Base-by-base conservation (phyloP, 352 stramenopile species). In the Pythium volutum region DNA sequence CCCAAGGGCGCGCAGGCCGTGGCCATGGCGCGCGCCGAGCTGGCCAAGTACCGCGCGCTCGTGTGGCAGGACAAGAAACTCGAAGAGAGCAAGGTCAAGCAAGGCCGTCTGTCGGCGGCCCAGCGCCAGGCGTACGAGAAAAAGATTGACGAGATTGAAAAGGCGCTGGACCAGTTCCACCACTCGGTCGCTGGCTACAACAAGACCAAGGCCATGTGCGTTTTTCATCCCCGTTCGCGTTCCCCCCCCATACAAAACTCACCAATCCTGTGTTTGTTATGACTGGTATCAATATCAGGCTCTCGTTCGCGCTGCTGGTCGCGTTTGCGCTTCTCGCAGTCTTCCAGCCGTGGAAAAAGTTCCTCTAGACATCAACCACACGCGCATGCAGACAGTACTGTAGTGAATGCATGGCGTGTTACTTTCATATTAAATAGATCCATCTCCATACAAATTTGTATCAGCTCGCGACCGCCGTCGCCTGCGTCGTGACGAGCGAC, bases 61-160 rank as follows among this genome's bases (percentile, higher is more conserved):
- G 60, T 95, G 54, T 93, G 83, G 62, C 71, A 95, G 63, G 85
- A 95, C 70, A 88, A 95, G 67, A 95, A 95, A 67, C 79, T 95
- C 18, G 72, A 88, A 53, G 78, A 88, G 61, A 72, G 68, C 47
- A 79, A 81, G 26, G 49, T 79, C 45, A 88, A 89, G 67, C 79
- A 90, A 55, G 79, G 81, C 3, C 73, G 83, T 6, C 54, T 95
- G 52, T 83, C 62, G 12, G 46, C 73, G 0, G 81, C 85, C 34
- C 61, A 84, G 45, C 81, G 84, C 22, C 67, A 61, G 16, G 52
- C 55, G 23, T 90, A 91, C 72, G 79, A 95, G 66, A 81, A 87
- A 62, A 86, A 85, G 67, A 81, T 93, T 33, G 77, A 69, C 38
- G 72, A 86, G 15, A 57, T 95, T 31, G 81, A 89, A 61, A 65